Evolutionary conservation across 169 alveolate genomes (phyloP).

Genomic region (Eimeria acervulina): DNA sequence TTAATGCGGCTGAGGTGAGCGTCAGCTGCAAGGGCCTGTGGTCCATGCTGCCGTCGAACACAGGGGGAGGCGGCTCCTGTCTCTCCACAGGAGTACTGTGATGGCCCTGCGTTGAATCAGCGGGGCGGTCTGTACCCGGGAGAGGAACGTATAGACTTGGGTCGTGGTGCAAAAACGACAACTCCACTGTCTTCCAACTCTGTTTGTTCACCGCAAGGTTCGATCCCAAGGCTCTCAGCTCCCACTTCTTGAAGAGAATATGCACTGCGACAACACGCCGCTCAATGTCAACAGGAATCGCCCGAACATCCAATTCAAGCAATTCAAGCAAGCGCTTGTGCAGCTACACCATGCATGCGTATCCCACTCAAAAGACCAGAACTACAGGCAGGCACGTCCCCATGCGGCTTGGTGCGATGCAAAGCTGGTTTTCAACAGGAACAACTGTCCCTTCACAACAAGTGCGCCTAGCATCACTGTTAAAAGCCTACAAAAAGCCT

Average conservation of each 20-base stretch:
- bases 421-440: background rate
- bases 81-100: background rate
- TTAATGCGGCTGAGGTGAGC: conserved; percentile 58
- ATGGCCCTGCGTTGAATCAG: background rate
- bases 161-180: conserved; percentile 82
- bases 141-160: conserved; percentile 47
- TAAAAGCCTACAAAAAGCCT: background rate
- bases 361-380: background rate
- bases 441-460: background rate
- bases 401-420: background rate
- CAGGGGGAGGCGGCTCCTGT: conserved; percentile 77
- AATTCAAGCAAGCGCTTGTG: background rate
- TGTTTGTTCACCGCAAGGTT: conserved; percentile 71
- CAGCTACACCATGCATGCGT: background rate
- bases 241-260: conserved; percentile 84
- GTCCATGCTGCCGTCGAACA: conserved; percentile 70
- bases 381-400: background rate
- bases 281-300: background rate
- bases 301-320: background rate
- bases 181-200: conserved; percentile 82
- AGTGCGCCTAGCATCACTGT: background rate
- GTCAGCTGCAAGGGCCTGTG: conserved; percentile 80
- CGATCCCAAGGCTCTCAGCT: conserved; percentile 83
- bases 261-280: conserved; percentile 74
- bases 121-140: background rate